phyloP scores from a whole-genome alignment of 208 protist genomes.

The Trypanosoma mega region DNA sequence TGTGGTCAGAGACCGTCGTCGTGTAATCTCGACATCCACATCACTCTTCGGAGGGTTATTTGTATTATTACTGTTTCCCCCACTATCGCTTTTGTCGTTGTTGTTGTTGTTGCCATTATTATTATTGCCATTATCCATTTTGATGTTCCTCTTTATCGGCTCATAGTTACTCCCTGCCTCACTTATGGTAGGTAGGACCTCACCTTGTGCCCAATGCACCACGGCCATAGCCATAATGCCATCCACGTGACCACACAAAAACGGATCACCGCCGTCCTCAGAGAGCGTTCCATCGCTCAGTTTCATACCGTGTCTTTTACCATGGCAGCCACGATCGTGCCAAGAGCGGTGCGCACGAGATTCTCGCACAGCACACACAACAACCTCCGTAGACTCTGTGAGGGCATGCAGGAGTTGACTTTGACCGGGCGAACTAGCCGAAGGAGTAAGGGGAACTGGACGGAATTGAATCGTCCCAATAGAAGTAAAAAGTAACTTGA shows the following conservation, averaged over 20 bases:
- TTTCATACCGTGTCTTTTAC: too few species aligned
- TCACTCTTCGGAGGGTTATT: too few species aligned
- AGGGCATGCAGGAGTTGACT: conserved; percentile 51
- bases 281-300: conserved; percentile 19
- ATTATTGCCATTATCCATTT: too few species aligned
- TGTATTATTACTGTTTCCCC: too few species aligned
- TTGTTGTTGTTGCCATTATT: too few species aligned
- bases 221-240: conserved; percentile 40
- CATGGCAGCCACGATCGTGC: conserved; percentile 53
- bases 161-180: too few species aligned
- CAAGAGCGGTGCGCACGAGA: conserved; percentile 48
- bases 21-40: neutral
- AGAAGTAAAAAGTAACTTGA: conserved; percentile 27
- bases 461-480: conserved; percentile 22
- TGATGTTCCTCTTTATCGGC: too few species aligned
- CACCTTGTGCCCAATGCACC: conserved; percentile 58
- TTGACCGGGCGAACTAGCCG: conserved; percentile 23
- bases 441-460: conserved; percentile 3
- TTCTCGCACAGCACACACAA: conserved; percentile 62
- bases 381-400: conserved; percentile 45
- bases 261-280: conserved; percentile 20
- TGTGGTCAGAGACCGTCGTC: conserved; percentile 23
- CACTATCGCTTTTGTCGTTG: too few species aligned
- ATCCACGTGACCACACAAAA: conserved; percentile 37
- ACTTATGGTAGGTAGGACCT: neutral